Conservation (phyloP, 176 grass and related monocot species). For the Oryza meridionalis region DNA sequence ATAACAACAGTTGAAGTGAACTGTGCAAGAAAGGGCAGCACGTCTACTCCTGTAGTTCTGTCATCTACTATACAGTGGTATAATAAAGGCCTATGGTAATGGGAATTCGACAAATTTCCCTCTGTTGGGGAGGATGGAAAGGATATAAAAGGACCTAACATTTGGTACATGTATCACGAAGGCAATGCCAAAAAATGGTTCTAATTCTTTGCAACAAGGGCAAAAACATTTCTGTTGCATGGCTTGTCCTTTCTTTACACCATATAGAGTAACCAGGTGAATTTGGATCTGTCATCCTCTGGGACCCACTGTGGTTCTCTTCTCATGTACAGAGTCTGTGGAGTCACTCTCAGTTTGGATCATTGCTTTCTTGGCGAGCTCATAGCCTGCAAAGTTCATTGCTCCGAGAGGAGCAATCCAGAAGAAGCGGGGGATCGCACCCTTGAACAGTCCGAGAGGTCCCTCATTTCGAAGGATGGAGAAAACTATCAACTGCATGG, state of each 20-base stretch:
- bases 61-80: conserved; percentile 10
- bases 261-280: conserved; percentile 1
- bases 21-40: conserved; percentile 19
- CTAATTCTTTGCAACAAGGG: conserved; percentile 27
- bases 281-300: conserved; percentile 16
- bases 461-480: conserved; percentile 91
- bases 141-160: not conserved
- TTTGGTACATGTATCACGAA: not conserved
- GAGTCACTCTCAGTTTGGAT: conserved; percentile 47
- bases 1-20: not conserved
- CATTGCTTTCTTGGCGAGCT: conserved; percentile 95
- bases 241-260: conserved; percentile 29
- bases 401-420: conserved; percentile 94
- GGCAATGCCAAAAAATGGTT: not conserved
- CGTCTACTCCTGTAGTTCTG: not conserved
- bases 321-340: conserved; percentile 18
- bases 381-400: conserved; percentile 98
- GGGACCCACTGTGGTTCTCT: conserved; percentile 27
- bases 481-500: conserved; percentile 86
- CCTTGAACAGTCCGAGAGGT: conserved; percentile 86
- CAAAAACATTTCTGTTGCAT: conserved; percentile 1
- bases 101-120: conserved; percentile 6
- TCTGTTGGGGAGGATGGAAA: not conserved
- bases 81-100: conserved; percentile 3
- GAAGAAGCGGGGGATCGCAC: conserved; percentile 85